phyloP scores from a whole-genome alignment of 2,329 filamentous ascomycete species.

The Scedosporium apiospermum region DNA sequence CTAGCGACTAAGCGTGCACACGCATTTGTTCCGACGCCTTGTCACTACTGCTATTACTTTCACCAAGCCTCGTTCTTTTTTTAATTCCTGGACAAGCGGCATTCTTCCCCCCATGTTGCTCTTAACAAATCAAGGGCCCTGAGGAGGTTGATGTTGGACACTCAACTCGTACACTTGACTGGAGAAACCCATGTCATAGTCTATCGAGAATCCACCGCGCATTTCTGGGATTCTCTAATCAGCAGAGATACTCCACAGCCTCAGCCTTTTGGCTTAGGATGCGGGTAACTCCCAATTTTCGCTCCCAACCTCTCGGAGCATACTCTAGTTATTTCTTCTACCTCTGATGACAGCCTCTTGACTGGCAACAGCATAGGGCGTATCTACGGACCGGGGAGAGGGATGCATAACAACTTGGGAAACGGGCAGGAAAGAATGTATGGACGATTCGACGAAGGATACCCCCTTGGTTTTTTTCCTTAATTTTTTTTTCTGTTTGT shows the following conservation, averaged over 20 bases:
- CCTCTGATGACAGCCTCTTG: slow-evolving; percentile 22
- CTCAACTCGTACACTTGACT: no score
- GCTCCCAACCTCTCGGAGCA: slow-evolving; percentile 1
- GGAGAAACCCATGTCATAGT: no score
- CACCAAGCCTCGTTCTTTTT: no score
- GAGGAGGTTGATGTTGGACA: no score
- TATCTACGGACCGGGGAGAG: slow-evolving; percentile 10
- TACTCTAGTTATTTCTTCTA: slow-evolving; percentile 15
- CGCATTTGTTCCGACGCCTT: no score
- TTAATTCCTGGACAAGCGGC: no score
- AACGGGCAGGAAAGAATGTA: slow-evolving; percentile 27
- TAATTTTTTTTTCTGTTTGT: slow-evolving; percentile 10
- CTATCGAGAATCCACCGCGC: background rate
- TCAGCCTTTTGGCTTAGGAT: background rate
- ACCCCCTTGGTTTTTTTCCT: slow-evolving; percentile 20
- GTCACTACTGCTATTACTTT: no score
- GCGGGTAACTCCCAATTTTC: background rate
- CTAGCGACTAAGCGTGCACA: background rate
- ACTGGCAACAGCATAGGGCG: slow-evolving; percentile 28
- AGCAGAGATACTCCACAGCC: background rate
- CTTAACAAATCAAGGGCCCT: no score
- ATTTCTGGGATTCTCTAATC: background rate
- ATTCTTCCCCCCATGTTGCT: no score
- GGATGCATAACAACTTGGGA: slow-evolving; percentile 18
- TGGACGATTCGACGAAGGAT: slow-evolving; percentile 36